phyloP scores from a whole-genome alignment of 2,329 filamentous ascomycete genomes.

The Sclerotinia minor region DNA sequence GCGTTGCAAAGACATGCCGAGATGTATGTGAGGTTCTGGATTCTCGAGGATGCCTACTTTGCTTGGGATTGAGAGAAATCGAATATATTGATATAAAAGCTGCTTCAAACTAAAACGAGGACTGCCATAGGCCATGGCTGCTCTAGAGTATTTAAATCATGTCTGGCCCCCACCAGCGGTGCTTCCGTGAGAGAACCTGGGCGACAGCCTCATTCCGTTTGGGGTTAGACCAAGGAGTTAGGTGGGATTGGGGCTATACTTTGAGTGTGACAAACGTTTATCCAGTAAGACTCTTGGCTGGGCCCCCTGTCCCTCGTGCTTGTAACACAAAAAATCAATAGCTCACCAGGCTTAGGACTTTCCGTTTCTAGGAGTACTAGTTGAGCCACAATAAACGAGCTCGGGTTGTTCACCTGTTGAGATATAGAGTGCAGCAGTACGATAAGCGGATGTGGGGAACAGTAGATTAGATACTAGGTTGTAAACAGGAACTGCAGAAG shows the following conservation, averaged over 20 bases:
- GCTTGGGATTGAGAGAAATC: not conserved
- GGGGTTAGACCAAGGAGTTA: not conserved
- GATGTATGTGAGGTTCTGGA: not conserved
- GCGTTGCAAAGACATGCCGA: not conserved
- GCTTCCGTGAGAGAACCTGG: not conserved
- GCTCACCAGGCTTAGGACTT: not conserved
- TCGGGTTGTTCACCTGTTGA: not conserved
- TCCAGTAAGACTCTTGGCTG: not conserved
- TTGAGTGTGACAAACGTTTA: not conserved
- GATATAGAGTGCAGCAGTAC: not conserved
- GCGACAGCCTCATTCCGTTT: not conserved
- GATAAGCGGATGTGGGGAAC: conserved; percentile 1
- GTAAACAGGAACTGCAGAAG: not conserved
- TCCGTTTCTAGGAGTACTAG: not conserved
- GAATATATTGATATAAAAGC: not conserved
- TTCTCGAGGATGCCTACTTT: not conserved
- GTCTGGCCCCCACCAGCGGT: not conserved
- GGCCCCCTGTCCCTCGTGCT: not conserved
- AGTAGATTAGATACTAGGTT: not conserved
- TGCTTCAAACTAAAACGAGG: not conserved
- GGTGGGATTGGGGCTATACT: not conserved
- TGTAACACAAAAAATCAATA: not conserved
- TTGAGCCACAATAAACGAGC: not conserved
- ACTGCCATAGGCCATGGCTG: not conserved
- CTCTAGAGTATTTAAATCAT: conserved; percentile 2